Percentiles rank a stretch among this genome's conserved stretches.
Evolutionary conservation across 2,329 filamentous ascomycete species (phyloP).

Genomic region (Alternaria ethzedia): DNA sequence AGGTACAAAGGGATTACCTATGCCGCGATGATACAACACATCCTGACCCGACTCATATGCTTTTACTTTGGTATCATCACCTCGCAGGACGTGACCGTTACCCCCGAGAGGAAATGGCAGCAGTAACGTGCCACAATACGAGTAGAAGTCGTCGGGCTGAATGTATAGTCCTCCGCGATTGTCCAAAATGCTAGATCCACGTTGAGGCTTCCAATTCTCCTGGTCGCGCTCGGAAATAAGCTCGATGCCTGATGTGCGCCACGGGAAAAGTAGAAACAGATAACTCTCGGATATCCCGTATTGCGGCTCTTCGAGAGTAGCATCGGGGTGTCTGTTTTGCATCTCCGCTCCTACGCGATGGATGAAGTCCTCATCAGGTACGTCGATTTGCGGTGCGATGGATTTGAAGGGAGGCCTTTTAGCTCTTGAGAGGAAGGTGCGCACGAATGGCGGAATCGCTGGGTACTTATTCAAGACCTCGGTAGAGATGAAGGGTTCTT

Average conservation of each 20-base stretch:
- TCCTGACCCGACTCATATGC: neutral
- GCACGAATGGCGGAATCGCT: neutral
- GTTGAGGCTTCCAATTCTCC: neutral
- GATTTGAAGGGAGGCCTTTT: neutral
- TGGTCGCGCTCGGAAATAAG: neutral
- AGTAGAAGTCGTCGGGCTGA: neutral
- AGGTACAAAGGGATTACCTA: neutral
- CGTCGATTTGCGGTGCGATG: neutral
- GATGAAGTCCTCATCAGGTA: neutral
- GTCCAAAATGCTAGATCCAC: neutral
- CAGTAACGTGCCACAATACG: neutral
- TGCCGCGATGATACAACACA: neutral
- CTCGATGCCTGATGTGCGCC: neutral
- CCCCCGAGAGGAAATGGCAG: neutral
- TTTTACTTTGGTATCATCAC: neutral
- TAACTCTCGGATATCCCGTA: neutral
- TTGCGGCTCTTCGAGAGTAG: neutral
- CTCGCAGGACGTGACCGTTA: neutral
- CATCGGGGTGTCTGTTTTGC: neutral
- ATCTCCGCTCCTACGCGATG: neutral
- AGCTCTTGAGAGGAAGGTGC: neutral
- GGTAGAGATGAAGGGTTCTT: accelerated
- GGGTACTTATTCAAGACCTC: neutral
- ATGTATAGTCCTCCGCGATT: neutral
- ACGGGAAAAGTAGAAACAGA: neutral